These are phyloP conservation scores for Lecanosticta acicola DNA, from an alignment of 2,329 filamentous ascomycete species.

Conservation along the genomic window DNA sequence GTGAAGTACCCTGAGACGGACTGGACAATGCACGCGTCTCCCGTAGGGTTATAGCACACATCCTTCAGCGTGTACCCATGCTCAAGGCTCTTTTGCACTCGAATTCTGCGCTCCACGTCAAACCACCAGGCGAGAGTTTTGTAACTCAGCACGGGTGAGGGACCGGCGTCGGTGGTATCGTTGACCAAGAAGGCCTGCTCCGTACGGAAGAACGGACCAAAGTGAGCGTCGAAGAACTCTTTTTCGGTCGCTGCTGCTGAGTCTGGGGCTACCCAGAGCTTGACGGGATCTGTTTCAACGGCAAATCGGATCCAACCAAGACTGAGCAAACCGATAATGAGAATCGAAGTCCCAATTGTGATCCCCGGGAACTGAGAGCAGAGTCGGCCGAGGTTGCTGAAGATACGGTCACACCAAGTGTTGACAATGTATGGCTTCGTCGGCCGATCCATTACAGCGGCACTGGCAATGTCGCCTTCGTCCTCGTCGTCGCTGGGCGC, in stretches of 20 bases:
- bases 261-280: conserved; percentile 92
- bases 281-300: conserved; percentile 84
- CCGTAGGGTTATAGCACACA: conserved; percentile 90
- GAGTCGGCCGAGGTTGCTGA: conserved; percentile 70
- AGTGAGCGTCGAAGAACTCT: conserved; percentile 84
- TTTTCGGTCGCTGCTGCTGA: conserved; percentile 90
- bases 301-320: conserved; percentile 82
- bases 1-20: conserved; percentile 87
- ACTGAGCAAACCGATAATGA: conserved; percentile 72
- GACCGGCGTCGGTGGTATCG: conserved; percentile 59
- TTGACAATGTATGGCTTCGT: conserved; percentile 79
- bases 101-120: conserved; percentile 73
- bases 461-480: conserved; percentile 75
- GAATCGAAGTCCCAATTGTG: conserved; percentile 70
- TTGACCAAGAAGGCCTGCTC: conserved; percentile 94
- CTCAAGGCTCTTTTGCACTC: conserved; percentile 62
- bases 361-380: conserved; percentile 79
- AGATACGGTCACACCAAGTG: conserved; percentile 70
- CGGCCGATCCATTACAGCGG: conserved; percentile 71
- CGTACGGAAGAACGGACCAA: conserved; percentile 91
- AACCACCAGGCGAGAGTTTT: conserved; percentile 94
- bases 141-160: conserved; percentile 76
- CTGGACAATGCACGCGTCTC: conserved; percentile 84
- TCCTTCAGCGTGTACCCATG: conserved; percentile 68
- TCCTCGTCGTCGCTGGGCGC: conserved; percentile 87